phyloP scores from a whole-genome alignment of 192 early-diverging fungal genomes.

The Backusella liffmaniae region DNA sequence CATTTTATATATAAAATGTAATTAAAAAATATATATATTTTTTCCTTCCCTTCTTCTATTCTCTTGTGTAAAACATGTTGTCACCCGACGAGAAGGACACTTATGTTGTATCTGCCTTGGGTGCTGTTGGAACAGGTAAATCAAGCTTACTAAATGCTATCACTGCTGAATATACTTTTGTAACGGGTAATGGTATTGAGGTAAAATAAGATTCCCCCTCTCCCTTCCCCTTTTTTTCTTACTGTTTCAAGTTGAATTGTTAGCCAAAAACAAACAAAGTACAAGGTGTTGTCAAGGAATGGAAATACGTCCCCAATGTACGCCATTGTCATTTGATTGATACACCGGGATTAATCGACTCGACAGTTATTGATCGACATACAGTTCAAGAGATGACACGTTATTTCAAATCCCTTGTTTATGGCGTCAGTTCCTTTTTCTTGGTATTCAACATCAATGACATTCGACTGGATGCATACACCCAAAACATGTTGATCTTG shows the following conservation, averaged over 20 bases:
- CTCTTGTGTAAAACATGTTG: not conserved
- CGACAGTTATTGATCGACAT: conserved; percentile 39
- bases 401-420: conserved; percentile 48
- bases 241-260: not conserved
- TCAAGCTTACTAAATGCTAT: conserved; percentile 52
- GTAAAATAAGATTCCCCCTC: conserved; percentile 14
- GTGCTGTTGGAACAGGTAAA: conserved; percentile 51
- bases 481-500: conserved; percentile 48
- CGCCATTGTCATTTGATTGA: conserved; percentile 34
- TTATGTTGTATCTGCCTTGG: conserved; percentile 35
- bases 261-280: conserved; percentile 32
- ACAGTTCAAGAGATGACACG: conserved; percentile 47
- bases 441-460: conserved; percentile 54
- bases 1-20: not conserved
- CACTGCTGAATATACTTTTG: conserved; percentile 44
- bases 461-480: conserved; percentile 53
- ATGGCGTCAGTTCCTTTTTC: conserved; percentile 55
- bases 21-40: too few species aligned
- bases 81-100: conserved; percentile 21
- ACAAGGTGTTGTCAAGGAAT: conserved; percentile 20
- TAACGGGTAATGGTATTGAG: conserved; percentile 42
- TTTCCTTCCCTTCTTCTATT: not conserved
- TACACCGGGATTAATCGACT: conserved; percentile 52
- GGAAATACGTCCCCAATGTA: conserved; percentile 17
- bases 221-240: conserved; percentile 13